Percentiles rank a stretch among this genome's conserved stretches.
Evolutionary conservation across 176 grass and related monocot genomes (phyloP).

Genomic region (Aegilops tauschii): DNA sequence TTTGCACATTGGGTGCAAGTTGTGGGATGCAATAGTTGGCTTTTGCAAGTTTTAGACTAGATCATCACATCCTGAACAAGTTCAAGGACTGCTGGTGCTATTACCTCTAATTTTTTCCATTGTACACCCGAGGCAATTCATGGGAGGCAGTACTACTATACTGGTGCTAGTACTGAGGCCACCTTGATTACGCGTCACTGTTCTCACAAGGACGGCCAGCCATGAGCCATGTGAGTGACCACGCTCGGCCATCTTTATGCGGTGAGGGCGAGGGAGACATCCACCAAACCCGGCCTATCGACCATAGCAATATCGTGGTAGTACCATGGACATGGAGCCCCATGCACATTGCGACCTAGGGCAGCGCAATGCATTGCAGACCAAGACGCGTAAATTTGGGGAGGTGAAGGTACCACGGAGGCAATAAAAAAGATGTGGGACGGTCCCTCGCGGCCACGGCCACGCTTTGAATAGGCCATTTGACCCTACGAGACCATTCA

Average conservation of each 20-base stretch:
- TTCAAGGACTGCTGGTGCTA: too few species aligned
- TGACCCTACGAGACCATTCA: slow-evolving; percentile 23
- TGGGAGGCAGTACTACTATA: background rate
- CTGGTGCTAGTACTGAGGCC: background rate
- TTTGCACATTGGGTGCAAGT: too few species aligned
- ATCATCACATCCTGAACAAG: too few species aligned
- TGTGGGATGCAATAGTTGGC: too few species aligned
- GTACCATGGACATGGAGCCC: slow-evolving; percentile 22
- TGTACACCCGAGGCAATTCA: slow-evolving; percentile 42
- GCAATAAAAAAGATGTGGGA: background rate
- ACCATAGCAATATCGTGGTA: background rate
- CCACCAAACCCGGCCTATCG: slow-evolving; percentile 26
- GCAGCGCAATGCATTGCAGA: background rate
- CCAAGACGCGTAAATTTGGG: slow-evolving; percentile 33
- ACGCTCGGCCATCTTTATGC: slow-evolving; percentile 13
- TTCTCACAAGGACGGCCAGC: slow-evolving; percentile 32
- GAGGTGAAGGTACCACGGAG: slow-evolving; percentile 29
- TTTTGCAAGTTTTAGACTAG: too few species aligned
- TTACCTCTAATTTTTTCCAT: slow-evolving; percentile 6
- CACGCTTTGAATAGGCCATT: slow-evolving; percentile 35
- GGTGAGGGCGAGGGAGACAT: slow-evolving; percentile 36
- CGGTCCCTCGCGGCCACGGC: slow-evolving; percentile 1
- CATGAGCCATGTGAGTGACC: slow-evolving; percentile 45
- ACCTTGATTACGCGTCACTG: slow-evolving; percentile 31
- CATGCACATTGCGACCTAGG: background rate